Evolutionary conservation across 1,284 basidiomycete genomes (phyloP).

Genomic region (Trametes polyzona): DNA sequence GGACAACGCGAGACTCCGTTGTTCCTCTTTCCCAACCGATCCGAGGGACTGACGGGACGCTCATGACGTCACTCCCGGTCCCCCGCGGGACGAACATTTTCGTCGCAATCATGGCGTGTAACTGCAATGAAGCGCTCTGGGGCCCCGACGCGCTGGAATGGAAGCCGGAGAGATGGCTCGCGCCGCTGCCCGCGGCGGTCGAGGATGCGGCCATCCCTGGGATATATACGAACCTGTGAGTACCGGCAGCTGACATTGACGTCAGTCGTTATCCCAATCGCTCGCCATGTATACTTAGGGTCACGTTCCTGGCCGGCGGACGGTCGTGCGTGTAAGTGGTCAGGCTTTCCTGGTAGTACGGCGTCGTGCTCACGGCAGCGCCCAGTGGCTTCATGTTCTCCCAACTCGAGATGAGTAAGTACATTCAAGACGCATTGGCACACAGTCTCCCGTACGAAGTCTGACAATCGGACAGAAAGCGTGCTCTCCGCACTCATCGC

Average conservation of each 20-base stretch:
- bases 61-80: slow-evolving; percentile 42
- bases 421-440: too few relatives aligned
- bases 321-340: slow-evolving; percentile 37
- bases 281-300: slow-evolving; percentile 22
- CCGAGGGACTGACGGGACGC: slow-evolving; percentile 33
- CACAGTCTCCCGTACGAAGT: slow-evolving; percentile 18
- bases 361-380: background rate
- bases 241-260: background rate
- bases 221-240: slow-evolving; percentile 30
- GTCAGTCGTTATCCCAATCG: background rate
- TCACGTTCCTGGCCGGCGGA: slow-evolving; percentile 40
- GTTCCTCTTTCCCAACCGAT: slow-evolving; percentile 32
- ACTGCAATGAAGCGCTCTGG: slow-evolving; percentile 53
- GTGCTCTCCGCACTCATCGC: slow-evolving; percentile 17
- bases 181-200: slow-evolving; percentile 22
- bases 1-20: slow-evolving; percentile 25
- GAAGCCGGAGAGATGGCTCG: slow-evolving; percentile 42
- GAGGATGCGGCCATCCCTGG: slow-evolving; percentile 26
- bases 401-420: slow-evolving; percentile 41
- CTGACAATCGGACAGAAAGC: slow-evolving; percentile 7
- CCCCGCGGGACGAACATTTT: slow-evolving; percentile 50
- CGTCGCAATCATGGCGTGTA: slow-evolving; percentile 52
- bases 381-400: slow-evolving; percentile 38
- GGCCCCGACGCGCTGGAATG: slow-evolving; percentile 57
- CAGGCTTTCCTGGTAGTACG: background rate